Percentiles rank a stretch among this genome's conserved stretches.
Conservation (phyloP, 2,329 filamentous ascomycete genomes). For the Aciculosporium take region DNA sequence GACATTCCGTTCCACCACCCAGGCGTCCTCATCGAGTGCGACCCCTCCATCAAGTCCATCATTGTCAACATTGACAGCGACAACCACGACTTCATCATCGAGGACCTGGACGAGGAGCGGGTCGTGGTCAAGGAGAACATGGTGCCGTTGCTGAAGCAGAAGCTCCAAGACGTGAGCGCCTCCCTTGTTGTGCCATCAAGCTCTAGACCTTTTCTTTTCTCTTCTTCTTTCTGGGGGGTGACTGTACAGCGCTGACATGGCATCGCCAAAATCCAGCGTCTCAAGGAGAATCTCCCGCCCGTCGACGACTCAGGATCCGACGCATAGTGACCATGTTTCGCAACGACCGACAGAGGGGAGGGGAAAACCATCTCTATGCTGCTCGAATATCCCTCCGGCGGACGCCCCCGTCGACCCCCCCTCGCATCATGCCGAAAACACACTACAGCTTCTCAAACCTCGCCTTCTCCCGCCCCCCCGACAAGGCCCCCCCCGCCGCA, state of each 20-base stretch:
- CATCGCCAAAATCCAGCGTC: conserved; percentile 20
- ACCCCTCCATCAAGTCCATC: conserved; percentile 79
- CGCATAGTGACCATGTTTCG: conserved; percentile 12
- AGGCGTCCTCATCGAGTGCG: conserved; percentile 68
- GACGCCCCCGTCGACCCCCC: no score
- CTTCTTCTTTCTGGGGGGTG: no score
- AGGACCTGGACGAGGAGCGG: conserved; percentile 65
- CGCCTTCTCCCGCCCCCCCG: conserved; percentile 67
- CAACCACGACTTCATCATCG: conserved; percentile 61
- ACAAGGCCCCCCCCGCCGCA: conserved; percentile 61
- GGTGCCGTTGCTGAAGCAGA: conserved; percentile 50
- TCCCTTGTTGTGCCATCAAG: background rate
- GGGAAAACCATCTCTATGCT: no score
- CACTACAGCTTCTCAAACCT: conserved; percentile 69
- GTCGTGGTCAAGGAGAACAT: conserved; percentile 63
- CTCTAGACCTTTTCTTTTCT: background rate
- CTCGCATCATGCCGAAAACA: no score
- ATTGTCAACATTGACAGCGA: conserved; percentile 61
- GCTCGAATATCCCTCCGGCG: no score
- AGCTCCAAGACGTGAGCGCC: conserved; percentile 50
- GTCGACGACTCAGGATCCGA: conserved; percentile 39
- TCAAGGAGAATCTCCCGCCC: conserved; percentile 37
- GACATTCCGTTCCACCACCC: conserved; percentile 1
- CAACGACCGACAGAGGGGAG: no score
- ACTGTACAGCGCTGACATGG: background rate